These are phyloP conservation scores for Straminergon stramineum DNA, from an alignment of 225 moss, liverwort and hornwort species.

Conservation along the genomic window DNA sequence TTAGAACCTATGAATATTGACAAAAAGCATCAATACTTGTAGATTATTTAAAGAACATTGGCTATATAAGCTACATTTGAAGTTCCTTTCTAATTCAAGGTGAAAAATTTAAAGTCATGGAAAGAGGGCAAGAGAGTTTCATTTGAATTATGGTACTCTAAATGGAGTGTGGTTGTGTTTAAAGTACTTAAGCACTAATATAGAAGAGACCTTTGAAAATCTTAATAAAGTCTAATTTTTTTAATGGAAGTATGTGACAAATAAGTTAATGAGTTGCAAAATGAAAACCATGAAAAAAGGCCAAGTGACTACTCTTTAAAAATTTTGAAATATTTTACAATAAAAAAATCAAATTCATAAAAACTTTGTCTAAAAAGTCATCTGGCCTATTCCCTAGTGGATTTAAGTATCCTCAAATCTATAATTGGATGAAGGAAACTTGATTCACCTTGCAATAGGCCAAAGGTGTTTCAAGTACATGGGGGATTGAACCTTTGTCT, in stretches of 20 bases:
- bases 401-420: background rate
- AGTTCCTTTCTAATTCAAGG: background rate
- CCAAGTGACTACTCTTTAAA: accelerated
- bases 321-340: background rate
- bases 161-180: background rate
- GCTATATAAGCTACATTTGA: background rate
- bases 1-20: background rate
- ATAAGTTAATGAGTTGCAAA: background rate
- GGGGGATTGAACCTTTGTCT: background rate
- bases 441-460: background rate
- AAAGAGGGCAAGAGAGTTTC: background rate
- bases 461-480: accelerated
- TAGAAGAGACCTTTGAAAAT: background rate
- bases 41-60: background rate
- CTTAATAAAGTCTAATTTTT: background rate
- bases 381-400: accelerated
- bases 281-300: accelerated
- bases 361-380: background rate
- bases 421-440: background rate
- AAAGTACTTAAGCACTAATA: background rate
- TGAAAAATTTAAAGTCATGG: background rate
- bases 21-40: accelerated
- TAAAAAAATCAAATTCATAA: background rate
- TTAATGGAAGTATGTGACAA: no score
- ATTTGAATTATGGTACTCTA: background rate